Evolutionary conservation across 2,329 filamentous ascomycete species (phyloP), one percentile per base, ranked within the genome.

Genomic region (Aspergillus spinulosporus): DNA sequence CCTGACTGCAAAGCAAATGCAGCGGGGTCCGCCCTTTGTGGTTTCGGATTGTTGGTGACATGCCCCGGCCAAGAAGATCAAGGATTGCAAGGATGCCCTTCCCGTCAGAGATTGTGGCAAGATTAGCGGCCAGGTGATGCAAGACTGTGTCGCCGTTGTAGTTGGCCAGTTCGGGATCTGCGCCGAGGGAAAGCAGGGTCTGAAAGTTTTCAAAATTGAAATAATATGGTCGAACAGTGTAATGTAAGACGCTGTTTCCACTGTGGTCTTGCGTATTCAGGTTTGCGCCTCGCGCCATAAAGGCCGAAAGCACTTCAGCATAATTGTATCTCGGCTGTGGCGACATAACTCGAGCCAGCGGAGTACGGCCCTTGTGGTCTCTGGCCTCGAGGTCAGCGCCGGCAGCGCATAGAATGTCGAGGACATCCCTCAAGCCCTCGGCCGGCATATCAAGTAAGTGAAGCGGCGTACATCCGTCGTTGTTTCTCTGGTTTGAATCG

Each of bases 191-290:
- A 14, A 64, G 46, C n/a, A 64, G 42, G 43, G 57, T 58, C 11
- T 58, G 48, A 3, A 64, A 28, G 12, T 43, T 11, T 28, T 56
- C 43, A 3, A 26, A 14, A 8, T 44, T 3, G 5, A 49, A 51
- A 5, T 12, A 11, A 6, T 45, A 12, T 1, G 45, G 39, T 11
- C 52, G 8, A 28, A 58, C 5, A 1, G 36, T 21, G 6, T 54
- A 28, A 58, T 57, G 56, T 11, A 64, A 15, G 4, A 56, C 43
- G 2, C 59, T 53, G 14, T 65, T 64, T 1, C 62, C 59, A 21
- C 59, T 50, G 42, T 63, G 57, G 29, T 64, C 58, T n/a, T 55
- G 53, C 9, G 59, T 49, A n/a, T 64, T 59, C 9, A 63, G 36
- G 29, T 62, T 54, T 7, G 59, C 57, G 7, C 62, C 60, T 2